A percentile compares a stretch with the other conserved stretches of the same genome.
Evolutionary conservation across 2,329 filamentous ascomycete genomes (phyloP).

Genomic region (Escovopsis sp.): DNA sequence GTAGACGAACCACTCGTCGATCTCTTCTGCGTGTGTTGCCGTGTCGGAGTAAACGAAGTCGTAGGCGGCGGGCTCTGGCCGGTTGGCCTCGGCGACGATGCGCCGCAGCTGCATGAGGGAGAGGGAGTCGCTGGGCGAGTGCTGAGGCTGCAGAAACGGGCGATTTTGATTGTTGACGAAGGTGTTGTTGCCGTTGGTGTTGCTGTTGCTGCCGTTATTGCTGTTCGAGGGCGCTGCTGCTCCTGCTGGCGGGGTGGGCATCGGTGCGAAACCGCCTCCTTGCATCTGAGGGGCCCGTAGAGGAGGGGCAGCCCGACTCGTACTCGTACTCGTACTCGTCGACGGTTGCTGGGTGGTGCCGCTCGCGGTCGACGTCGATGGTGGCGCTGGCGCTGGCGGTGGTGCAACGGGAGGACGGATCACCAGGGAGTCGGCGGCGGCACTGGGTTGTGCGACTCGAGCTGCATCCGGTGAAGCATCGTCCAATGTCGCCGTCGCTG

Average conservation of each 20-base stretch:
- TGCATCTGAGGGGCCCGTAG: neutral
- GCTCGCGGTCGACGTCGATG: conserved; percentile 1
- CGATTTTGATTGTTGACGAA: conserved; percentile 8
- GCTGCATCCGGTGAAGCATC: neutral
- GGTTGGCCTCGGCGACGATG: conserved; percentile 60
- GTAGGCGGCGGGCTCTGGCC: conserved; percentile 57
- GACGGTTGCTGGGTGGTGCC: too few species aligned
- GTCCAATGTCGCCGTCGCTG: neutral
- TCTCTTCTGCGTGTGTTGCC: conserved; percentile 65
- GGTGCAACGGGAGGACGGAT: conserved; percentile 20
- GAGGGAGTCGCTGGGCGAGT: conserved; percentile 48
- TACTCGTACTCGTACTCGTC: too few species aligned
- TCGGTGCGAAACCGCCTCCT: conserved; percentile 6
- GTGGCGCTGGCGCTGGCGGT: conserved; percentile 17
- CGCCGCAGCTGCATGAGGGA: conserved; percentile 60
- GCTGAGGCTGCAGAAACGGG: conserved; percentile 19
- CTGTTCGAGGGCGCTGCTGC: conserved; percentile 5
- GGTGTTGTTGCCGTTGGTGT: conserved; percentile 6
- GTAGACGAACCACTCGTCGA: conserved; percentile 97
- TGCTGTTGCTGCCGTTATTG: conserved; percentile 1
- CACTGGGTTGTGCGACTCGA: conserved; percentile 13
- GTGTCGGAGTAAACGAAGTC: conserved; percentile 71
- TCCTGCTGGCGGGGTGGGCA: conserved; percentile 11
- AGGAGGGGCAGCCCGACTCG: neutral
- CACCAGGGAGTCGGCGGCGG: conserved; percentile 21